A percentile compares a stretch with the other conserved stretches of the same genome.
Evolutionary conservation across 371 early-diverging fungal species (phyloP).

Genomic region (Paraphysoderma sedebokerense): DNA sequence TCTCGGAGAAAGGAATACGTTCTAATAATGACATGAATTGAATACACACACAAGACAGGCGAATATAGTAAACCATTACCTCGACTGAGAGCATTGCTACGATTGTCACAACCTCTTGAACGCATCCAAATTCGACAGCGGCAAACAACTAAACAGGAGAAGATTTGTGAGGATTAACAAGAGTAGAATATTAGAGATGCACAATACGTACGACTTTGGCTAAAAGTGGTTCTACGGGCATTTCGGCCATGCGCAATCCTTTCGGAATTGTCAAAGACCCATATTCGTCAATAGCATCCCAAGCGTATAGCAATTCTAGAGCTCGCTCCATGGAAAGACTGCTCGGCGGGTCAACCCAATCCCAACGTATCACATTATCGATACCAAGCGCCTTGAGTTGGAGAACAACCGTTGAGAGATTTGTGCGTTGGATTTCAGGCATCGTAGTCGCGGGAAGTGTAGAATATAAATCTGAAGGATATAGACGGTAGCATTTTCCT

Average conservation of each 20-base stretch:
- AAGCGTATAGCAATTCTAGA: conserved; percentile 41
- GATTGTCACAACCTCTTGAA: conserved; percentile 60
- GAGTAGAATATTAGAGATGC: not conserved
- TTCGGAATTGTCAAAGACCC: conserved; percentile 53
- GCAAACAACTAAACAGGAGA: conserved; percentile 27
- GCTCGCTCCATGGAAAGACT: conserved; percentile 46
- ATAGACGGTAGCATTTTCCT: conserved; percentile 50
- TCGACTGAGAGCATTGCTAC: conserved; percentile 69
- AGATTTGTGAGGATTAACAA: not conserved
- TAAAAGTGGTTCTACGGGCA: conserved; percentile 59
- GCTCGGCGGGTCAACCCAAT: conserved; percentile 34
- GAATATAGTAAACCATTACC: conserved; percentile 10
- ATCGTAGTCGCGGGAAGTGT: conserved; percentile 38
- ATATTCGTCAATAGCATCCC: conserved; percentile 56
- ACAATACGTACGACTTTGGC: conserved; percentile 33
- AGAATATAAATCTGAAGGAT: conserved; percentile 42
- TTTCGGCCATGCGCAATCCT: conserved; percentile 61
- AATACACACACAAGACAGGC: not conserved
- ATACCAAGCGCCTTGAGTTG: conserved; percentile 60
- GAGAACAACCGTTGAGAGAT: conserved; percentile 38
- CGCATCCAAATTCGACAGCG: conserved; percentile 43
- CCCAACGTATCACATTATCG: conserved; percentile 56
- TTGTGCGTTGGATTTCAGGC: conserved; percentile 59
- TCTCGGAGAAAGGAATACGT: conserved; percentile 38
- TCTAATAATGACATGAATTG: conserved; percentile 10